A percentile compares a stretch with the other conserved stretches of the same genome.
Evolutionary conservation across 331 rosid species (phyloP).

Genomic region (Cydonia oblonga): DNA sequence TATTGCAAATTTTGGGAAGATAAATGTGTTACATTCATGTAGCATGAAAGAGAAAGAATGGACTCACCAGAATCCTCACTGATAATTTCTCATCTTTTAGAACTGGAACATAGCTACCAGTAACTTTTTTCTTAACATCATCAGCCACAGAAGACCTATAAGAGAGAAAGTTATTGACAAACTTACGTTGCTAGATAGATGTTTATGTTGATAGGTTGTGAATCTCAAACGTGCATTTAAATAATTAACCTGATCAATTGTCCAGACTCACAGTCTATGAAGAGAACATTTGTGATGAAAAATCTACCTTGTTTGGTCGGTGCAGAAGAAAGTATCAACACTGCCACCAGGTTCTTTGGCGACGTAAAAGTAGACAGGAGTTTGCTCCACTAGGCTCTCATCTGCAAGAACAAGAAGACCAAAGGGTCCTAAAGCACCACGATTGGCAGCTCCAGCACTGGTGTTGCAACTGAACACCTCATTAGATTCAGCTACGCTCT

Average conservation of each 20-base stretch:
- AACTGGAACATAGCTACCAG: slow-evolving; percentile 60
- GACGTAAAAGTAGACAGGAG: slow-evolving; percentile 68
- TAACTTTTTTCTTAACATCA: slow-evolving; percentile 43
- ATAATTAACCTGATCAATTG: no score
- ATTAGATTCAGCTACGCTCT: slow-evolving; percentile 20
- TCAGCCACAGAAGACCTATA: slow-evolving; percentile 62
- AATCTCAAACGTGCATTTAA: not conserved
- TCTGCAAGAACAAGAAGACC: slow-evolving; percentile 73
- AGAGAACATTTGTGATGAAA: not conserved
- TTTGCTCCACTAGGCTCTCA: slow-evolving; percentile 44
- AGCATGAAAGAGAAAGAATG: no score
- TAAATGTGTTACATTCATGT: no score
- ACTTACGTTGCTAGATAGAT: no score
- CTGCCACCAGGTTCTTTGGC: slow-evolving; percentile 43
- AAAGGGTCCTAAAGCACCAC: slow-evolving; percentile 79
- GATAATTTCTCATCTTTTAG: slow-evolving; percentile 54
- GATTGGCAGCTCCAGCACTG: slow-evolving; percentile 48
- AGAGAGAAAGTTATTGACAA: not conserved
- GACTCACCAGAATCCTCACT: slow-evolving; percentile 39
- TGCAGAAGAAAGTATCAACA: slow-evolving; percentile 52
- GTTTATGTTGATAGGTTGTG: not conserved
- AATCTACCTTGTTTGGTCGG: slow-evolving; percentile 57
- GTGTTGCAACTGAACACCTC: slow-evolving; percentile 37
- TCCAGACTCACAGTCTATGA: no score
- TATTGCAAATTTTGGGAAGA: no score